phyloP scores from a whole-genome alignment of 768 basidiomycete genomes.

The Leccinellum rugosiceps region DNA sequence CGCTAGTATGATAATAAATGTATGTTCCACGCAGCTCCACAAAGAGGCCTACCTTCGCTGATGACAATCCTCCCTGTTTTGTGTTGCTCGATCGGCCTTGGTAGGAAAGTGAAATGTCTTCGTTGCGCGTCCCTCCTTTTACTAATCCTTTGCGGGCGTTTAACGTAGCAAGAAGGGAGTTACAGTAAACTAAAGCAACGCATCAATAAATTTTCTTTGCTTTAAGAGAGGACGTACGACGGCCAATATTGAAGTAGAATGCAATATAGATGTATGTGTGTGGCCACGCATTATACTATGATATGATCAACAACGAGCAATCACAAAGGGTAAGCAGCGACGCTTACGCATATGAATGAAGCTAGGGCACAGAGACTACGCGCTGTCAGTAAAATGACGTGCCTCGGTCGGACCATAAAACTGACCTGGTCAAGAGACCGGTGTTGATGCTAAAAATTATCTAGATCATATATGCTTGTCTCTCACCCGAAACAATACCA shows the following conservation, averaged over 20 bases:
- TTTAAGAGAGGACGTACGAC: slow-evolving; percentile 40
- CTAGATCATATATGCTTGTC: slow-evolving; percentile 19
- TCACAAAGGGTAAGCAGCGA: not conserved
- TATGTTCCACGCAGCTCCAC: too few species aligned
- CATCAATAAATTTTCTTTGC: not conserved
- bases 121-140: slow-evolving; percentile 21
- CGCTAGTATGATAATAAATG: slow-evolving; percentile 6
- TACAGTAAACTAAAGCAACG: slow-evolving; percentile 47
- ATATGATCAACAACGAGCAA: not conserved
- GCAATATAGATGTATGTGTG: slow-evolving; percentile 53
- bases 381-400: slow-evolving; percentile 3
- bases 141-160: slow-evolving; percentile 54
- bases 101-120: slow-evolving; percentile 17
- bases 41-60: slow-evolving; percentile 2
- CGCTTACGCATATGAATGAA: slow-evolving; percentile 49
- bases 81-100: not conserved
- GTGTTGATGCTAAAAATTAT: slow-evolving; percentile 55
- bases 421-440: slow-evolving; percentile 32
- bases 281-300: slow-evolving; percentile 46
- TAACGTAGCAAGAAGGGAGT: slow-evolving; percentile 58
- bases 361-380: slow-evolving; percentile 48
- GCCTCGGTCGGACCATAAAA: not conserved
- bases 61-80: not conserved
- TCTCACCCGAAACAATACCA: not conserved
- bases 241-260: slow-evolving; percentile 60